Conservation (phyloP, 768 basidiomycete genomes). For the Amyloporia xantha region DNA sequence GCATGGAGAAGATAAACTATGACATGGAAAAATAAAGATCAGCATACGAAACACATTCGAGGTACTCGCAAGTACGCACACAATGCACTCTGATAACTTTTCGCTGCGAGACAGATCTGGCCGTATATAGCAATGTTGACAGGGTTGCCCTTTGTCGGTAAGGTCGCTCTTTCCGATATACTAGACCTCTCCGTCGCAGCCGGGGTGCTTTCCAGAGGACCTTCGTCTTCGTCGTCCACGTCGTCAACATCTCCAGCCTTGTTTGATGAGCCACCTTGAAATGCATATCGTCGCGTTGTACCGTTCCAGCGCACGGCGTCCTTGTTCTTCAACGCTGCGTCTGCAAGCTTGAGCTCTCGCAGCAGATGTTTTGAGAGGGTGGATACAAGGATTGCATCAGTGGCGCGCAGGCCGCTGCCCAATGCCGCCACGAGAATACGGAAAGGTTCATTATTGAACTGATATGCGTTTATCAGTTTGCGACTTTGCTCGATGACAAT, state of each 20-base stretch:
- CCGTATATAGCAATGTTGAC: conserved; percentile 71
- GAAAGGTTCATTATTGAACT: conserved; percentile 84
- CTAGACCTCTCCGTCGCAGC: conserved; percentile 10
- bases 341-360: conserved; percentile 68
- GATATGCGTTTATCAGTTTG: conserved; percentile 65
- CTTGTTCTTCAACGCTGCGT: conserved; percentile 57
- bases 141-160: conserved; percentile 70
- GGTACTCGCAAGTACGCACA: conserved; percentile 67
- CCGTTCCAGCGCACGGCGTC: conserved; percentile 59
- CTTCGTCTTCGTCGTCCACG: conserved; percentile 35
- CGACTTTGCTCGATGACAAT: conserved; percentile 70
- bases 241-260: conserved; percentile 36
- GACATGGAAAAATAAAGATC: too few species aligned
- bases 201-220: conserved; percentile 9
- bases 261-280: conserved; percentile 27
- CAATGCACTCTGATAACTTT: conserved; percentile 85
- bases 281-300: conserved; percentile 49
- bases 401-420: conserved; percentile 60
- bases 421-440: conserved; percentile 72
- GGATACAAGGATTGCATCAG: conserved; percentile 67
- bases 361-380: conserved; percentile 81
- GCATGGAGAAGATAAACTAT: conserved; percentile 87
- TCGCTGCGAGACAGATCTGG: conserved; percentile 74
- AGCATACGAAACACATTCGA: not conserved
- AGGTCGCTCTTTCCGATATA: conserved; percentile 22